Base-by-base conservation (phyloP, 352 stramenopile species). In the Blastocystis sp. region DNA sequence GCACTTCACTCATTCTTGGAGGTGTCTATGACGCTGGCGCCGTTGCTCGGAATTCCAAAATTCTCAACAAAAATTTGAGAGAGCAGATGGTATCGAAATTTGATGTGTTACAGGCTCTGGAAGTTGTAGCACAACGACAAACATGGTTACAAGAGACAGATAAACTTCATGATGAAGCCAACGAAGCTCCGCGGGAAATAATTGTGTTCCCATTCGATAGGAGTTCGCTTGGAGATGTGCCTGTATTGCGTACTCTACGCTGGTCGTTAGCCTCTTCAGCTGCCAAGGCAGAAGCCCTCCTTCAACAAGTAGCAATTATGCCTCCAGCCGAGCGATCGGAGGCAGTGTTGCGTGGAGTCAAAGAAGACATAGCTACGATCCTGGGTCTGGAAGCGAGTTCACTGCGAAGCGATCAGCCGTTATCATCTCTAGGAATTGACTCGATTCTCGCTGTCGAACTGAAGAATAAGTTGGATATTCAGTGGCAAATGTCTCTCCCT, bases 21-120 rank as follows among this genome's bases (percentile, higher is more conserved):
- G 78, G 78, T 40, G 78, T 89, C 44, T 89, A 79, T 58, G 78
- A 89, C 42, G 78, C 78, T 24, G 78, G 78, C 9, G 78, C 78
- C 1, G 78, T 89, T 19, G 44, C 60, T 59, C 78, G 78, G 15
- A 53, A 89, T 30, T 27, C 40, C 3, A 51, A 9, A 19, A 89
- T 89, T 66, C 66, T 89, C 22, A 89, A 76, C 27, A 37, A 42
- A 9, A 64, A 37, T 22, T 56, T 89, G 5, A 37, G 48, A 22
- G 56, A 48, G 1, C 60, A 89, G 44, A 89, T 89, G 78, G 69
- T 89, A 19, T 76, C 53, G 33, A 89, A 79, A 42, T 56, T 33
- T 17, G 78, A 89, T 37, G 66, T 89, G 13, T 42, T 89, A 22
- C 37, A 56, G 9, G 78, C 60, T 22, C 40, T 89, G 42, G 40